Base-by-base conservation (phyloP, 768 basidiomycete genomes). In the Boletus speciosus region DNA sequence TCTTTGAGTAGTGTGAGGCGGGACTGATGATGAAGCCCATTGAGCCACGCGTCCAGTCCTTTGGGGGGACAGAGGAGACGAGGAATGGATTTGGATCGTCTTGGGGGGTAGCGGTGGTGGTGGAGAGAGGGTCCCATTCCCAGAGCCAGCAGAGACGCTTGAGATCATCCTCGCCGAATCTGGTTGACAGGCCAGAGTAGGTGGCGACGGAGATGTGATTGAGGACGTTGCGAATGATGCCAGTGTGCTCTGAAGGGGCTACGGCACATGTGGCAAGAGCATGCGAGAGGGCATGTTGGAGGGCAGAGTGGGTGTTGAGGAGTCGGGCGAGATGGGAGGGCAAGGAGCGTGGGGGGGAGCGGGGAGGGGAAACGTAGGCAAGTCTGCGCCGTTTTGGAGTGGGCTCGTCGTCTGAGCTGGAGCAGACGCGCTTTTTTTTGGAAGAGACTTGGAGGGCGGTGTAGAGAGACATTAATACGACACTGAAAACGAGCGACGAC, bases 281-380 rank as follows among this genome's bases (percentile, higher is more conserved):
- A 72, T 90, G 88, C 3, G 91, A 90, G 51, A 93, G 78, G 47
- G 91, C 90, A 64, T 88, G 86, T 60, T 92, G 88, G 44, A 93
- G 74, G 12, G 84, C 81, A 23, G 80, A 84, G 61, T 92, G 85
- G 44, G 87, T 76, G 50, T 71, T 76, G 58, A 76, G 74, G 36
- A 93, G 79, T 36, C 87, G 84, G 39, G 78, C 66, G 31, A 93
- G 75, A 58, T 85, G 78, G 11, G 70, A 40, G 11, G 90, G 85
- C 37, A 91, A 70, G 8, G 74, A 55, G 25, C 27, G 70, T 55
- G 37, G 50, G 52, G 50, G 66, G 46, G 84, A 80, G 38, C 77
- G 68, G 16, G 82, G 85, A 4, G 85, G 47, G 19, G 36, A 61
- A 4, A 40, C 52, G 32, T 70, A 86, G 83, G 73, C 75, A 54